These are phyloP conservation scores for Saccharomyces pastorianus DNA, from an alignment of 1,139 yeast species.

Conservation along the genomic window DNA sequence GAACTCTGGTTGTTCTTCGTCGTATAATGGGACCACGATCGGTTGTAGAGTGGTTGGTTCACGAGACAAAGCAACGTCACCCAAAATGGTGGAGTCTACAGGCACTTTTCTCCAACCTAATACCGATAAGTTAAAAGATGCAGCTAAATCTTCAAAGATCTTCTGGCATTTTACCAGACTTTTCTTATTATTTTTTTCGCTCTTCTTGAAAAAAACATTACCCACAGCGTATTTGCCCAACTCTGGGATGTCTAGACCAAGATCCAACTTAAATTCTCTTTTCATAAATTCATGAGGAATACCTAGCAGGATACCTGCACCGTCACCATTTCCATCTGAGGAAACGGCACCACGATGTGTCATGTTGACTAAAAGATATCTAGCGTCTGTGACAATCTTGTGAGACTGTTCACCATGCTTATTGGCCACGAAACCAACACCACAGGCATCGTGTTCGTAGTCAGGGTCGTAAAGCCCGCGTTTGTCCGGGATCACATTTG, in stretches of 20 bases:
- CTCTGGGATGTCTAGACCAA: conserved; percentile 49
- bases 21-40: conserved; percentile 59
- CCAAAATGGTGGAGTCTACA: conserved; percentile 85
- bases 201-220: conserved; percentile 83
- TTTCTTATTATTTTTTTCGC: conserved; percentile 38
- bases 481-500: conserved; percentile 74
- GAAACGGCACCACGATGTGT: conserved; percentile 98
- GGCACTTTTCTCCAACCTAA: conserved; percentile 97
- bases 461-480: conserved; percentile 93
- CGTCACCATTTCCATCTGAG: conserved; percentile 96
- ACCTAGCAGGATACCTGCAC: conserved; percentile 94
- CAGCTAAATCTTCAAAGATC: conserved; percentile 76
- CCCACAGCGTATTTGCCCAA: conserved; percentile 92
- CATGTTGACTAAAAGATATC: conserved; percentile 86
- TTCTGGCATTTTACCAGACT: conserved; percentile 54
- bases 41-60: conserved; percentile 93
- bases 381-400: conserved; percentile 88
- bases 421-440: conserved; percentile 96
- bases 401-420: conserved; percentile 83
- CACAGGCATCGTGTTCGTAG: conserved; percentile 93
- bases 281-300: conserved; percentile 82
- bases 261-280: conserved; percentile 62
- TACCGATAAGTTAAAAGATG: conserved; percentile 66
- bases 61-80: conserved; percentile 89
- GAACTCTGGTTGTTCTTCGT: conserved; percentile 43